Evolutionary conservation across 768 basidiomycete species (phyloP), one percentile per base, ranked within the genome.

Genomic region (Chlorophyllum brunneum): DNA sequence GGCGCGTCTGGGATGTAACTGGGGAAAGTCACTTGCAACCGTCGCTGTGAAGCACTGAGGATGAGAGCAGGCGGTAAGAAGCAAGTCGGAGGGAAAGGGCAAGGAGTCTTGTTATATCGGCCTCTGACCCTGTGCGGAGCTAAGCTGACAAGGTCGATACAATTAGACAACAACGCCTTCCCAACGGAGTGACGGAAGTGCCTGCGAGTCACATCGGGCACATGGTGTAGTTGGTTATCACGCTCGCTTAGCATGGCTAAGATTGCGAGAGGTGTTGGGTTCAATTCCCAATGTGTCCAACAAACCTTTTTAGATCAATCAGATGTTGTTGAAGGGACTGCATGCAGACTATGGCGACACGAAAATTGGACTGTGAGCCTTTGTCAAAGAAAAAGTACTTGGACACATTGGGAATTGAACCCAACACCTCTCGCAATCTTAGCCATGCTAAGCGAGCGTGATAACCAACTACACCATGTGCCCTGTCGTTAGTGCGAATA

Each of bases 201-300:
- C 16, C 2, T 1, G 11, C n/a, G 6, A 22, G 5, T 29, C 11
- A 1, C 16, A 41, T 13, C 16, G 54, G 54, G 54, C 54, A 55
- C 54, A 55, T 55, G 54, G 54, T 55, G 54, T 55, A 55, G 54
- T 55, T 55, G 54, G 54, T 55, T 55, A 55, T 55, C 54, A 55
- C 54, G 48, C 48, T 50, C 54, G 54, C 54, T 55, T 55, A 55
- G 54, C 54, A 55, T 31, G n/a, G n/a, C 30, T 20, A 26, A 5
- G 11, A 1, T 16, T 57, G 56, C 56, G 56, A 54, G 56, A 54
- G 56, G 56, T 58, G 56, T 52, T 46, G 55, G 51, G 52, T 53
- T 48, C 43, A 55, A 59, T 48, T 48, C 52, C 38, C 54, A 59
- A 33, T 58, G 56, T 58, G 56, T 58, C 56, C 56, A 57, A 15